phyloP scores from a whole-genome alignment of 257 asterid species.

The Fraxinus pennsylvanica region DNA sequence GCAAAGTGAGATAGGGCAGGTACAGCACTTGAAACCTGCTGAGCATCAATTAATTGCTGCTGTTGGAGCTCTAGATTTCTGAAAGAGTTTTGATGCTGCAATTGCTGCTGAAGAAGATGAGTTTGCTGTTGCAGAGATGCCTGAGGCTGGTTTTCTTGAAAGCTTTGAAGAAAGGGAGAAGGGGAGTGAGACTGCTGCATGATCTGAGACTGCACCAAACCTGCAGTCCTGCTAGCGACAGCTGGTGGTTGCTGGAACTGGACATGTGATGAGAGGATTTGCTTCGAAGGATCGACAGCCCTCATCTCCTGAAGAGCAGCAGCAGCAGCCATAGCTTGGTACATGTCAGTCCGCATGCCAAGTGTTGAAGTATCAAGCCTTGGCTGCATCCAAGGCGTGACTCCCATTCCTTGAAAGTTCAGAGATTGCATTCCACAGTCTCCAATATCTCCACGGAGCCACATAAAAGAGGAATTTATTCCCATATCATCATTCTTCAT shows the following conservation, averaged over 20 bases:
- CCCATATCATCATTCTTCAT: conserved; percentile 61
- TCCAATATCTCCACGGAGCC: conserved; percentile 58
- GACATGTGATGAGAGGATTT: conserved; percentile 42
- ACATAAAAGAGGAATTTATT: conserved; percentile 57
- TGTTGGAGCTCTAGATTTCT: conserved; percentile 22
- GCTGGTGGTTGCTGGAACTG: conserved; percentile 61
- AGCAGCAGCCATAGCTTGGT: conserved; percentile 76
- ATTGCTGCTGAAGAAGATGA: conserved; percentile 51
- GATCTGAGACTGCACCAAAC: conserved; percentile 45
- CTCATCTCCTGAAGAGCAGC: conserved; percentile 67
- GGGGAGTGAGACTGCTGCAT: conserved; percentile 47
- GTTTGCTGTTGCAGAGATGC: conserved; percentile 36
- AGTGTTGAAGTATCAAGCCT: conserved; percentile 47
- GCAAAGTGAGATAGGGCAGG: conserved; percentile 42
- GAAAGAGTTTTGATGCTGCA: conserved; percentile 30
- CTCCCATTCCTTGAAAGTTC: conserved; percentile 65
- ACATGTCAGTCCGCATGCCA: conserved; percentile 57
- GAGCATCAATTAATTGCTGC: conserved; percentile 43
- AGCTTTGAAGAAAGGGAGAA: conserved; percentile 41
- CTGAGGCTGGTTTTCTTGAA: conserved; percentile 36
- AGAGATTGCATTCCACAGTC: conserved; percentile 50
- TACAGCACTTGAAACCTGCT: conserved; percentile 36
- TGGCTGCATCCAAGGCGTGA: conserved; percentile 68
- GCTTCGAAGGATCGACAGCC: conserved; percentile 57
- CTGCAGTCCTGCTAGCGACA: conserved; percentile 24